Evolutionary conservation across 108 stramenopile genomes (phyloP).

Genomic region (Mayamaea pseudoterrestris): DNA sequence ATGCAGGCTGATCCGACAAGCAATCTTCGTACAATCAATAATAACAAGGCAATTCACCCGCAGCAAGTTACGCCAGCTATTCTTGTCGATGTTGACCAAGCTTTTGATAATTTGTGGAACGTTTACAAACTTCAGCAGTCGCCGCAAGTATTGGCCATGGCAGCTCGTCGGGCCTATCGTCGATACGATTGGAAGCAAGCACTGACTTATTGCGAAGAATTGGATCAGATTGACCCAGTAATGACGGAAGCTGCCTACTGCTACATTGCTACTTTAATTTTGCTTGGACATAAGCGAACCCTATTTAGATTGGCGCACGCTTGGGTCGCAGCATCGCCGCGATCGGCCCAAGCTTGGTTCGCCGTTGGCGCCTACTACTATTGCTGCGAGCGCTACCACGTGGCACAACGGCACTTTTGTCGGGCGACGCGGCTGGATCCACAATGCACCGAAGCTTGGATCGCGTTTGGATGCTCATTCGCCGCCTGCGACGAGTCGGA

Average conservation of each 20-base stretch:
- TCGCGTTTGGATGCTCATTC: slow-evolving; percentile 90
- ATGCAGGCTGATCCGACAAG: no score
- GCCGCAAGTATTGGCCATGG: slow-evolving; percentile 58
- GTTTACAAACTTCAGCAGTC: slow-evolving; percentile 45
- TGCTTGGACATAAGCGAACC: slow-evolving; percentile 64
- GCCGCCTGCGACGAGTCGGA: slow-evolving; percentile 92
- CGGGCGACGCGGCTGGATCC: slow-evolving; percentile 80
- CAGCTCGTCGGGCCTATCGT: slow-evolving; percentile 59
- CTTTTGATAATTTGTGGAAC: slow-evolving; percentile 45
- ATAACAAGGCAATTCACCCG: no score
- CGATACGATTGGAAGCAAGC: slow-evolving; percentile 42
- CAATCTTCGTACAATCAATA: no score
- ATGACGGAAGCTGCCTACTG: slow-evolving; percentile 33
- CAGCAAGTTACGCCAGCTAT: slow-evolving; percentile 3
- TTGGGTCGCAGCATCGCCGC: slow-evolving; percentile 82
- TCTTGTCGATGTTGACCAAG: slow-evolving; percentile 30
- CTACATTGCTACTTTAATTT: slow-evolving; percentile 70
- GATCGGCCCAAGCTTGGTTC: slow-evolving; percentile 78
- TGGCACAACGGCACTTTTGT: slow-evolving; percentile 88
- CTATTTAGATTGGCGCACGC: slow-evolving; percentile 88
- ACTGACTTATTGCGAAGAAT: slow-evolving; percentile 45
- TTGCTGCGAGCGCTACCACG: slow-evolving; percentile 70
- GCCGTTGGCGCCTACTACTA: slow-evolving; percentile 93
- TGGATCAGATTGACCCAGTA: slow-evolving; percentile 55
- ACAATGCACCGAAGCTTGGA: slow-evolving; percentile 81